Conservation (phyloP, 2,329 filamentous ascomycete species). For the Colletotrichum limetticola region DNA sequence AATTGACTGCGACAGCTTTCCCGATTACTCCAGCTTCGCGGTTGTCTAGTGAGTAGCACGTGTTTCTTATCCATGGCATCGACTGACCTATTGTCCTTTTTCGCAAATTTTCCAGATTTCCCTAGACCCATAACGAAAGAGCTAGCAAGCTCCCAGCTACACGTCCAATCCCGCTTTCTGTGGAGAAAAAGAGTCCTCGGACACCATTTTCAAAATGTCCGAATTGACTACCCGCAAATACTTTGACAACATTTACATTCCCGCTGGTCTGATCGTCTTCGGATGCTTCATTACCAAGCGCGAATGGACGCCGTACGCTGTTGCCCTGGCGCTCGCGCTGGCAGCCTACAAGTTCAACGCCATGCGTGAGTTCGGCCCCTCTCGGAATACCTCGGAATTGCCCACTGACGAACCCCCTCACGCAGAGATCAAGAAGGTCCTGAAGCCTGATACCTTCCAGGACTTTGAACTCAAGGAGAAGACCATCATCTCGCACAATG, state of each 20-base stretch:
- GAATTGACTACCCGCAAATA: conserved; percentile 68
- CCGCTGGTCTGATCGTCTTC: conserved; percentile 80
- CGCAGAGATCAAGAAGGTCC: conserved; percentile 79
- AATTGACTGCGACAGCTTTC: conserved; percentile 19
- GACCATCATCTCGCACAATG: conserved; percentile 96
- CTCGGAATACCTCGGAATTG: conserved; percentile 22
- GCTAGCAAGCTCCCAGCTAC: conserved; percentile 8
- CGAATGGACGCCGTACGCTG: conserved; percentile 80
- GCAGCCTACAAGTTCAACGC: conserved; percentile 77
- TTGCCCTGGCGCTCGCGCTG: conserved; percentile 72
- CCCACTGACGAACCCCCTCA: conserved; percentile 15
- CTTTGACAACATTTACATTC: conserved; percentile 85
- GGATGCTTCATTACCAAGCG: conserved; percentile 82
- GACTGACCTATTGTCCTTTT: not conserved
- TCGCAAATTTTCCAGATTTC: not conserved
- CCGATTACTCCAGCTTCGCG: not conserved
- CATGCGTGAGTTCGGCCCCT: conserved; percentile 67
- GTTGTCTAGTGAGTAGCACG: conserved; percentile 14
- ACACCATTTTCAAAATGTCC: conserved; percentile 39
- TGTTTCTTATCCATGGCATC: not conserved
- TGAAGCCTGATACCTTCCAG: conserved; percentile 90
- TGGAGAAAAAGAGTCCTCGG: conserved; percentile 18
- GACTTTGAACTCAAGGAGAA: conserved; percentile 95
- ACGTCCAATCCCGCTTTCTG: conserved; percentile 10
- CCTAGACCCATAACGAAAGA: not conserved